phyloP scores from a whole-genome alignment of 257 asterid genomes.

The Solanum acaule region DNA sequence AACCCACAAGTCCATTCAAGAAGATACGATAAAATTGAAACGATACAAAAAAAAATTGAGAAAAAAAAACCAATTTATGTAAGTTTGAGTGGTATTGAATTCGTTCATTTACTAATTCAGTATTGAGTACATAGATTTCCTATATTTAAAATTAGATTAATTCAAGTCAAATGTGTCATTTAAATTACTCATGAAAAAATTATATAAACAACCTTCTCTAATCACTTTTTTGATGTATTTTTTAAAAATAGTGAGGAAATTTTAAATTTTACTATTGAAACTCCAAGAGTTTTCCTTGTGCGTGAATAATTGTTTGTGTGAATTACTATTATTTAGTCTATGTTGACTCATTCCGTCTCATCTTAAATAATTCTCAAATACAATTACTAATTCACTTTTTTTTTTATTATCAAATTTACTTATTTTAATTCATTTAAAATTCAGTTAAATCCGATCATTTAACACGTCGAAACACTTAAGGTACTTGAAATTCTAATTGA shows the following conservation, averaged over 20 bases:
- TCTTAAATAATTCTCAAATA: too few relatives aligned
- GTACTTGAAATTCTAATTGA: not conserved
- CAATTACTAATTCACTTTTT: not conserved
- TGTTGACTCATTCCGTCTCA: too few relatives aligned
- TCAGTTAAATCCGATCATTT: not conserved
- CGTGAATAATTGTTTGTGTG: not conserved
- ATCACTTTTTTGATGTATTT: not conserved
- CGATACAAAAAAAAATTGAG: not conserved
- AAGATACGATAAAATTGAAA: not conserved
- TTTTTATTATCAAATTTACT: accelerated
- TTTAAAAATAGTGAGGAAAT: not conserved
- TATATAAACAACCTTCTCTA: not conserved
- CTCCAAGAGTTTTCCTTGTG: not conserved
- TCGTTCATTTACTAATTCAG: not conserved
- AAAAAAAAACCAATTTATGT: not conserved
- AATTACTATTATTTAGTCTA: too few relatives aligned
- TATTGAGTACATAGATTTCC: too few relatives aligned
- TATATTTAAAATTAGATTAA: not conserved
- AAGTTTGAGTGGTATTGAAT: not conserved
- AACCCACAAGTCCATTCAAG: not conserved
- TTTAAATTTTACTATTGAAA: not conserved
- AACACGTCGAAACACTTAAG: not conserved
- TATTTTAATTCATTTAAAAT: not conserved
- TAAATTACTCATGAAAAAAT: not conserved
- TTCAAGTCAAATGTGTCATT: not conserved